phyloP scores from a whole-genome alignment of 768 basidiomycete species.

The Leccinum olivaceopallidum region DNA sequence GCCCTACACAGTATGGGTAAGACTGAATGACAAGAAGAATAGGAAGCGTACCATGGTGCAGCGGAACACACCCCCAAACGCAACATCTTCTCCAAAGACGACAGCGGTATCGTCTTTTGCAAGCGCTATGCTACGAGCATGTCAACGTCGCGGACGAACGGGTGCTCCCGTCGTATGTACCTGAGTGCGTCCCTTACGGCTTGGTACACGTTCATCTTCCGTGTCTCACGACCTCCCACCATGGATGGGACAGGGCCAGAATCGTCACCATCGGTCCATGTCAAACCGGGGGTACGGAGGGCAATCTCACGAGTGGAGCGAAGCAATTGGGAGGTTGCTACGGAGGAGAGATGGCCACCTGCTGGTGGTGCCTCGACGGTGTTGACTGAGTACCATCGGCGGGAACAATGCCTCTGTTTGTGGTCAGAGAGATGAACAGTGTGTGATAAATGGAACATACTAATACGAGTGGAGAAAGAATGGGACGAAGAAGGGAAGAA shows the following conservation, averaged over 20 bases:
- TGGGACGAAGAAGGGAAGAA: slow-evolving; percentile 18
- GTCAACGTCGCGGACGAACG: slow-evolving; percentile 9
- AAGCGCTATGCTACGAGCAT: slow-evolving; percentile 65
- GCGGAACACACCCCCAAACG: slow-evolving; percentile 92
- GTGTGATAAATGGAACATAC: slow-evolving; percentile 3
- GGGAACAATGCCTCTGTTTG: slow-evolving; percentile 5
- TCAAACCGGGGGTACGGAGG: slow-evolving; percentile 68
- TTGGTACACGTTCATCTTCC: slow-evolving; percentile 96
- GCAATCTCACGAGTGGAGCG: slow-evolving; percentile 66
- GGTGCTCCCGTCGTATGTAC: slow-evolving; percentile 36
- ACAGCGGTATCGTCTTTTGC: slow-evolving; percentile 84
- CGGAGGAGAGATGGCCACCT: slow-evolving; percentile 73
- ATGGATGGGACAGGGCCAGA: slow-evolving; percentile 43
- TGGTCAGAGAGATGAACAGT: slow-evolving; percentile 1
- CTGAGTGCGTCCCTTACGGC: slow-evolving; percentile 90
- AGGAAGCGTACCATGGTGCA: slow-evolving; percentile 76
- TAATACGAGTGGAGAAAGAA: slow-evolving; percentile 17
- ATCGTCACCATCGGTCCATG: slow-evolving; percentile 65
- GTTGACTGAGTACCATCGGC: slow-evolving; percentile 52
- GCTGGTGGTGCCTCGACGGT: slow-evolving; percentile 67
- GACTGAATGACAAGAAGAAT: slow-evolving; percentile 1
- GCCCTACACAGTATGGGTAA: slow-evolving; percentile 48
- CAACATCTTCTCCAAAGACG: slow-evolving; percentile 90
- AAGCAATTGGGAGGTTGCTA: slow-evolving; percentile 68
- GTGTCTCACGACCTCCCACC: slow-evolving; percentile 78